Evolutionary conservation across 1,284 basidiomycete genomes (phyloP).

Genomic region (Malassezia sympodialis): DNA sequence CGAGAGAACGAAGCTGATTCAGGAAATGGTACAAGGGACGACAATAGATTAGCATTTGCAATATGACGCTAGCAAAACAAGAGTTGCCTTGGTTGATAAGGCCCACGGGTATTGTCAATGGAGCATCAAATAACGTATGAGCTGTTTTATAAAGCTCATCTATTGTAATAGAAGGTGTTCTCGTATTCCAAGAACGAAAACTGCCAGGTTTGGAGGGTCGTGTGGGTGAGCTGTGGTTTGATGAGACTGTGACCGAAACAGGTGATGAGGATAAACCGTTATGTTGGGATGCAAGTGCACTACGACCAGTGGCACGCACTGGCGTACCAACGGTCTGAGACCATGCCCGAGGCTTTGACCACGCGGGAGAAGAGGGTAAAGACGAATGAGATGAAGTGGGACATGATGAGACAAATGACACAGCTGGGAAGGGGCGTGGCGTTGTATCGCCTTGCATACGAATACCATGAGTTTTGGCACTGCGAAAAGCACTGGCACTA

Average conservation of each 20-base stretch:
- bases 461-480: not conserved
- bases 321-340: not conserved
- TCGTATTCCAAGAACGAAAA: not conserved
- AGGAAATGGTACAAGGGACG: slow-evolving; percentile 74
- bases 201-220: not conserved
- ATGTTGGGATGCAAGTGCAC: not conserved
- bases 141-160: slow-evolving; percentile 17
- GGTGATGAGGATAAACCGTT: not conserved
- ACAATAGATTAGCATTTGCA: slow-evolving; percentile 83
- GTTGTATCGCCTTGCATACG: not conserved
- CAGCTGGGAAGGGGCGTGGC: not conserved
- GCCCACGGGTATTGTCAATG: slow-evolving; percentile 62
- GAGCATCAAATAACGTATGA: slow-evolving; percentile 32
- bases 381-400: not conserved
- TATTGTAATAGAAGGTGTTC: not conserved
- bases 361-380: slow-evolving; percentile 3
- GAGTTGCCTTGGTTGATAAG: slow-evolving; percentile 91
- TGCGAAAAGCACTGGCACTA: not conserved
- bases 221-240: not conserved
- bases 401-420: not conserved
- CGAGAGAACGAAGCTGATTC: slow-evolving; percentile 58
- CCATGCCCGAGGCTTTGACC: slow-evolving; percentile 13
- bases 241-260: not conserved
- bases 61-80: slow-evolving; percentile 88
- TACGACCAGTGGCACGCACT: not conserved